Percentiles rank a stretch among this genome's conserved stretches.
Evolutionary conservation across 2,329 filamentous ascomycete species (phyloP).

Genomic region (Bipolaris bicolor): DNA sequence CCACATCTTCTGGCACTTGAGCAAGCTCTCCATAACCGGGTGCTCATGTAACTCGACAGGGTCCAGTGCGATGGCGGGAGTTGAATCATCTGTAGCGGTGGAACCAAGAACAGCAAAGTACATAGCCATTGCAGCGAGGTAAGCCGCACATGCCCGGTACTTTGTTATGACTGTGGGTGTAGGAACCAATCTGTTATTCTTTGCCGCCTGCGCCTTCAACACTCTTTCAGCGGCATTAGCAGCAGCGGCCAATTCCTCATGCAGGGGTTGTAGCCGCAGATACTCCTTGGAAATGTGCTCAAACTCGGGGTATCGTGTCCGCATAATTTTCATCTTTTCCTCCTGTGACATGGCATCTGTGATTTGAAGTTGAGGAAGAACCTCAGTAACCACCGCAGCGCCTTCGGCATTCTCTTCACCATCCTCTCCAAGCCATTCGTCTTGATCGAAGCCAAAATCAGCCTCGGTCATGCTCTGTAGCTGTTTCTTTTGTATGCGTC

Average conservation of each 20-base stretch:
- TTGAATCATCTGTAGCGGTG: slow-evolving; percentile 64
- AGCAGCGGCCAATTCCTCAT: slow-evolving; percentile 65
- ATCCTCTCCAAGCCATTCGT: slow-evolving; percentile 73
- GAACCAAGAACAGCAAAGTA: slow-evolving; percentile 95
- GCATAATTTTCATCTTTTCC: slow-evolving; percentile 77
- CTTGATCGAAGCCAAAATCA: slow-evolving; percentile 92
- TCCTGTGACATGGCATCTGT: slow-evolving; percentile 77
- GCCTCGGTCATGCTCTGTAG: slow-evolving; percentile 85
- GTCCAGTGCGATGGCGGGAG: slow-evolving; percentile 65
- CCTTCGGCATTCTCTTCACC: slow-evolving; percentile 55
- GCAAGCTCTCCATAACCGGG: slow-evolving; percentile 83
- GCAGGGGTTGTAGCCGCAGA: slow-evolving; percentile 67
- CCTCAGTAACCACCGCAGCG: slow-evolving; percentile 74
- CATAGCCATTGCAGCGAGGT: slow-evolving; percentile 84
- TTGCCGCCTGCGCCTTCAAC: slow-evolving; percentile 35
- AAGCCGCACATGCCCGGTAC: slow-evolving; percentile 80
- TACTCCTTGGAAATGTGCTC: slow-evolving; percentile 84
- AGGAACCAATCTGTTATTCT: slow-evolving; percentile 24
- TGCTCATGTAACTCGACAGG: slow-evolving; percentile 86
- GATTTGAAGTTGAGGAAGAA: slow-evolving; percentile 83
- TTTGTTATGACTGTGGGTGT: slow-evolving; percentile 62
- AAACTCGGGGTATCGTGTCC: slow-evolving; percentile 88
- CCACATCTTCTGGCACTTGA: slow-evolving; percentile 84
- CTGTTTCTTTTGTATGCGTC: slow-evolving; percentile 88
- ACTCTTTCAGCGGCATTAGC: slow-evolving; percentile 62